Conservation (phyloP, 495 filamentous ascomycete genomes). For the Astrothelium subdiscretum region DNA sequence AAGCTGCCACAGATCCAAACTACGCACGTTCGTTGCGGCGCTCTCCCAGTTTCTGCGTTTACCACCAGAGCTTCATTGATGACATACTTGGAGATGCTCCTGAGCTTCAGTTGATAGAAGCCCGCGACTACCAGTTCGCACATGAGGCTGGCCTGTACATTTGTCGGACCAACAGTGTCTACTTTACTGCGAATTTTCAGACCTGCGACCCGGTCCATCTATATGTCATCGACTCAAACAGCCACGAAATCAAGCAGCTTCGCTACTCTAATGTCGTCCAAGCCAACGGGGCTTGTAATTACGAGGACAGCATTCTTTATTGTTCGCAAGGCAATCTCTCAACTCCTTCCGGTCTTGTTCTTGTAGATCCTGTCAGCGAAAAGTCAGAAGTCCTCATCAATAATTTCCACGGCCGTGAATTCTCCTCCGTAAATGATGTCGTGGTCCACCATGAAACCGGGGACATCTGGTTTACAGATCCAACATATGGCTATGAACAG, state of each 20-base stretch:
- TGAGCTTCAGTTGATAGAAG: background rate
- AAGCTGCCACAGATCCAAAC: background rate
- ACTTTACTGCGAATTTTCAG: background rate
- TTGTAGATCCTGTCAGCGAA: background rate
- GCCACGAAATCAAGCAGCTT: background rate
- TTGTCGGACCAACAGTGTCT: background rate
- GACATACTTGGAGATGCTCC: background rate
- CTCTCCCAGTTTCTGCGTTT: background rate
- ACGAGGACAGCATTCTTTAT: background rate
- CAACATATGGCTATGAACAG: conserved; percentile 28
- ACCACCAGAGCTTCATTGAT: background rate
- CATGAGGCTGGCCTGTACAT: background rate
- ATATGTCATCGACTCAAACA: background rate
- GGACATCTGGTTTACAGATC: conserved; percentile 23
- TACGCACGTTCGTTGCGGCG: background rate
- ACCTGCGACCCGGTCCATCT: background rate
- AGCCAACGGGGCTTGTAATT: background rate
- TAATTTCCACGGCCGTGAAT: conserved; percentile 34
- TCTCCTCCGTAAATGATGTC: conserved; percentile 40
- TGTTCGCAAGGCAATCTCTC: background rate
- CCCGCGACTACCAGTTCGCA: background rate
- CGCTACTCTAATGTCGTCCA: background rate
- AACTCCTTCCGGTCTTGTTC: background rate
- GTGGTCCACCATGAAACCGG: conserved; percentile 20
- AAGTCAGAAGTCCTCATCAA: conserved; percentile 21